phyloP scores from a whole-genome alignment of 2,329 filamentous ascomycete species.

The Camillea tinctor region DNA sequence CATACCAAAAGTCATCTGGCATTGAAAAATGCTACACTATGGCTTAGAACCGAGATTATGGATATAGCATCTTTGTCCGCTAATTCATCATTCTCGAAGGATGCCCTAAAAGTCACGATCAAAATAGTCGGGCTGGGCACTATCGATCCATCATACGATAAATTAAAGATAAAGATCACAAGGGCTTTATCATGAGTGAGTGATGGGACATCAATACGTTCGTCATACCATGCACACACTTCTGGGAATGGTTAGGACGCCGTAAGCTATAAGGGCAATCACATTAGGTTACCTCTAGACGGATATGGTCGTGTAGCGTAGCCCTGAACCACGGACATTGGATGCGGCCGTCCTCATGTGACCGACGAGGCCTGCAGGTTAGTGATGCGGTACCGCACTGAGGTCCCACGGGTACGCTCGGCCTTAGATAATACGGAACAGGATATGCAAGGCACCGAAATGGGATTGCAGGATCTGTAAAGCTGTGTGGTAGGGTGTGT shows the following conservation, averaged over 20 bases:
- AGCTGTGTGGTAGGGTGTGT: neutral
- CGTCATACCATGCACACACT: neutral
- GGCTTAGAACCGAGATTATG: neutral
- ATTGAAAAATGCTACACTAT: neutral
- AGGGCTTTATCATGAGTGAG: neutral
- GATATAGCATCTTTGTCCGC: neutral
- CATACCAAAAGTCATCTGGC: neutral
- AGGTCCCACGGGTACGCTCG: neutral
- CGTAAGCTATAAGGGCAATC: neutral
- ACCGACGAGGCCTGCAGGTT: neutral
- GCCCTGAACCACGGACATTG: neutral
- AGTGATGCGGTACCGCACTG: neutral
- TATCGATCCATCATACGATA: neutral
- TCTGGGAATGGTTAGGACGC: neutral
- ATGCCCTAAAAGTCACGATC: neutral
- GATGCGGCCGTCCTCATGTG: neutral
- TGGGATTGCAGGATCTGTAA: slow-evolving; percentile 11
- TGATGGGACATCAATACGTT: neutral
- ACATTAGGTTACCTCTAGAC: neutral
- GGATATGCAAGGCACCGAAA: slow-evolving; percentile 20
- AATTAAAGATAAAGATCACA: neutral
- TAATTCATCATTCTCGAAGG: neutral
- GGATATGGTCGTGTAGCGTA: neutral
- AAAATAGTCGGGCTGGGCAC: neutral
- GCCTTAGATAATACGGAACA: slow-evolving; percentile 14